Base-by-base conservation (phyloP, 441 rosid species). In the Adansonia grandidieri region DNA sequence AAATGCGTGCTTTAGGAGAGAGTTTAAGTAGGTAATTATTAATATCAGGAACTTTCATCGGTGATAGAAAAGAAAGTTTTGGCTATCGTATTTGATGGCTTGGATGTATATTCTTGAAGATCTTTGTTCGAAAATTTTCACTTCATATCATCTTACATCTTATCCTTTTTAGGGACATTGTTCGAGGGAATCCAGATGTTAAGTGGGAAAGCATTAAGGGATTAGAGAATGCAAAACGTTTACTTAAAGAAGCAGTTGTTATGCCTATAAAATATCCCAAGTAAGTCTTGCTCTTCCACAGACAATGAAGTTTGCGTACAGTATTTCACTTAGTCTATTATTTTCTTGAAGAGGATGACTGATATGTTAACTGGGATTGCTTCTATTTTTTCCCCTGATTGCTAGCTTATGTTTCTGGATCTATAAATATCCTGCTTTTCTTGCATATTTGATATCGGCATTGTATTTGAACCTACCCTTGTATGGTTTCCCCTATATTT, bases 191-290 rank as follows among this genome's bases (percentile, higher is more conserved):
- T 81, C 98, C 97, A 60, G 92, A 96, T 87, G 91, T 96, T 68
- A 93, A 86, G 77, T 96, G 98, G 99, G 98, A 96, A 75, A 91
- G 91, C 87, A 92, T 96, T 66, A 93, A 96, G 79, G 98, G 98
- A 32, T 79, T 96, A 70, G 97, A 91, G 78, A 96, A 84, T 69
- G 98, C 99, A 6, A 96, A 96, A 75, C 87, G 85, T 77, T 83
- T 96, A 78, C 92, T 96, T 75, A 96, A 96, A 85, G 99, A 96
- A 89, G 99, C 98, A 45, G 99, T 96, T 80, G 97, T 96, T 74
- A 96, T 96, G 99, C 99, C 98, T 61, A 96, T 96, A 63, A 96
- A 96, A 83, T 96, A 96, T 83, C 98, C 99, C 78, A 85, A 90
- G 99, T 95, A 86, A 78, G 93, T 88, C 63, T 66, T 78, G 37